Evolutionary conservation across 108 stramenopile genomes (phyloP), one percentile per base, ranked within the genome.

Genomic region (Fragilariopsis cylindrus): DNA sequence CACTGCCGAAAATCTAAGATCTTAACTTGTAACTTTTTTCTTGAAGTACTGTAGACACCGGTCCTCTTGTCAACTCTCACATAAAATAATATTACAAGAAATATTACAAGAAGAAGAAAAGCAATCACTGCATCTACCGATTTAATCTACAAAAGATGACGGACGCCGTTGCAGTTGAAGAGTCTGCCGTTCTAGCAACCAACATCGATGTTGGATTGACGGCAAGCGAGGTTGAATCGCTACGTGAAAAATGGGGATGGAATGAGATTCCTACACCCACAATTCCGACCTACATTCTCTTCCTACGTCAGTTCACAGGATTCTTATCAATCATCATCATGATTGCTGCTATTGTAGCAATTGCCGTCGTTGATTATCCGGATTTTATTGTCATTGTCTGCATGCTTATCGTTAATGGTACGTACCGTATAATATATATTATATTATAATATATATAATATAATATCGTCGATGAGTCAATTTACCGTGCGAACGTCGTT

Each of bases 301-400:
- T 85, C 57, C 19, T 85, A 11, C 70, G 67, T n/a, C 85, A 85
- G 50, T 86, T 88, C 70, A 71, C 53, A 9, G 85, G 82, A 7
- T 78, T 81, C 48, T 73, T 83, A 67, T 64, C 30, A 30, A 30
- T 30, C 30, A 19, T 56, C 5, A 19, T 56, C 55, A 19, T 11
- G 16, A 19, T 56, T 5, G 55, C 19, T 11, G 52, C 13, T 53
- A 15, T 53, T 53, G 52, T 53, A 11, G 52, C 13, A 13, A 15
- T 53, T 13, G 52, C 15, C 52, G 13, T 11, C 15, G 52, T 53
- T 15, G 57, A 7, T 19, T 19, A 57, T 7, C 15, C 30, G 30
- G 30, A 30, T 30, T 30, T 30, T 30, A 30, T 30, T 30, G 30
- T 30, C 30, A 30, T 30, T 30, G 30, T 30, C 30, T 30, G 30